phyloP scores from a whole-genome alignment of 1,284 basidiomycete species.

The Fomes fomentarius region DNA sequence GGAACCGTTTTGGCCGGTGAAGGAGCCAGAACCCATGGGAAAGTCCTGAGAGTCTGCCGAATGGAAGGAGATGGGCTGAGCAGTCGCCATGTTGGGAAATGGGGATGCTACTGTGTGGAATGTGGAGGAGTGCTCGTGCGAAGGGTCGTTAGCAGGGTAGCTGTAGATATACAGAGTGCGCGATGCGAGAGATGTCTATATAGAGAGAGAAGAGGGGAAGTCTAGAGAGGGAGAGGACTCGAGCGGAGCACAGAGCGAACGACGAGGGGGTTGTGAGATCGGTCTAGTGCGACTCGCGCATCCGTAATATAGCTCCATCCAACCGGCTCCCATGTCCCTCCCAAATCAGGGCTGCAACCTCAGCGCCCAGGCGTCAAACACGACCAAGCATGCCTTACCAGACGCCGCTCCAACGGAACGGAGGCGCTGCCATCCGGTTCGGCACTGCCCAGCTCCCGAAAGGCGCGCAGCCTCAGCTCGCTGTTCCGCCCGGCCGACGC shows the following conservation, averaged over 20 bases:
- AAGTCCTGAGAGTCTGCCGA: conserved; percentile 35
- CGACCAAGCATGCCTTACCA: not conserved
- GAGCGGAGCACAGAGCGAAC: conserved; percentile 6
- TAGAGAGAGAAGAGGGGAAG: not conserved
- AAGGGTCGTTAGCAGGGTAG: conserved; percentile 12
- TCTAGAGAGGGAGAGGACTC: conserved; percentile 5
- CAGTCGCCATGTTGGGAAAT: conserved; percentile 38
- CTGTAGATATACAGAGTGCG: not conserved
- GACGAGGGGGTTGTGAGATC: conserved; percentile 23
- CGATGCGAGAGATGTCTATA: conserved; percentile 5
- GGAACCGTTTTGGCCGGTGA: conserved; percentile 46
- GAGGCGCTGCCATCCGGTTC: conserved; percentile 1
- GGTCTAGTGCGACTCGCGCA: conserved; percentile 12
- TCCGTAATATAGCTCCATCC: conserved; percentile 21
- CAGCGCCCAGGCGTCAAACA: conserved; percentile 7
- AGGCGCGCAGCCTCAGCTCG: not conserved
- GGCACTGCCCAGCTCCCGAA: conserved; percentile 10
- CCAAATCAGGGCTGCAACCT: conserved; percentile 9
- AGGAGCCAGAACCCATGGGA: conserved; percentile 51
- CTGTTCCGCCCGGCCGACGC: not conserved
- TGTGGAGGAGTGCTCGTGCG: conserved; percentile 10
- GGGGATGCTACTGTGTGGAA: conserved; percentile 5
- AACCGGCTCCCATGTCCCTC: conserved; percentile 9
- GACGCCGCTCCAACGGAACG: conserved; percentile 4
- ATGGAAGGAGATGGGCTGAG: conserved; percentile 57